Base-by-base conservation (phyloP, 768 basidiomycete species). In the Rhodotorula paludigena region DNA sequence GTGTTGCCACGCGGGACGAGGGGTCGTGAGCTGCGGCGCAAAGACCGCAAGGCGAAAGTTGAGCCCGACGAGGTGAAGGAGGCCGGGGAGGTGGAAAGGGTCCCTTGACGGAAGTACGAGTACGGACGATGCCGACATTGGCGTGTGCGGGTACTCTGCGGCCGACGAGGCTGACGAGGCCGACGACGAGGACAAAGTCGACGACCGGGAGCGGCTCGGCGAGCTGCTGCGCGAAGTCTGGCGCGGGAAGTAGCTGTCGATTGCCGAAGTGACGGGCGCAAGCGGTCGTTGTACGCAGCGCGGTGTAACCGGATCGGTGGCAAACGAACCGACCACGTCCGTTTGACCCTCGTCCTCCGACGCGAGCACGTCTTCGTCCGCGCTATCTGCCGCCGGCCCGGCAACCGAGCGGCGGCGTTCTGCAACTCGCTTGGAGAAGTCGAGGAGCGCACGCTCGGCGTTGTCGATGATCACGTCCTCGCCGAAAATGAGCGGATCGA, bases 61-160 rank as follows among this genome's bases (percentile, higher is more conserved):
- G 57, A 71, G 61, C 9, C 69, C 69, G 23, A 71, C 69, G 53
- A 71, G 69, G 57, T 59, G 64, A 1, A 71, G 57, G 33, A 71
- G 57, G 7, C 57, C 52, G 9, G 69, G 69, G 23, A 71, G 48
- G 47, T 71, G 64, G 58, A 71, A 71, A 1, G 69, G 69, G 32
- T 71, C 64, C 9, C 16, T 20, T 0, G 47, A 36, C 11, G 49
- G 33, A 18, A 70, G 28, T 52, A 66, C 30, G 38, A 58, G 33
- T 36, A 68, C 16, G 9, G 55, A 55, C 42, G 51, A 21, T 23
- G 42, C 61, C 25, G 25, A 11, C 23, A 23, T 6, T 14, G 20
- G 49, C 30, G 11, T 18, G 5, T 14, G 35, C 36, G 48, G 21
- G 44, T 35, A 25, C 30, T 7, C 16, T 2, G 44, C 10, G 30